phyloP scores from a whole-genome alignment of 1,284 basidiomycete species.

The Psilocybe mexicana region DNA sequence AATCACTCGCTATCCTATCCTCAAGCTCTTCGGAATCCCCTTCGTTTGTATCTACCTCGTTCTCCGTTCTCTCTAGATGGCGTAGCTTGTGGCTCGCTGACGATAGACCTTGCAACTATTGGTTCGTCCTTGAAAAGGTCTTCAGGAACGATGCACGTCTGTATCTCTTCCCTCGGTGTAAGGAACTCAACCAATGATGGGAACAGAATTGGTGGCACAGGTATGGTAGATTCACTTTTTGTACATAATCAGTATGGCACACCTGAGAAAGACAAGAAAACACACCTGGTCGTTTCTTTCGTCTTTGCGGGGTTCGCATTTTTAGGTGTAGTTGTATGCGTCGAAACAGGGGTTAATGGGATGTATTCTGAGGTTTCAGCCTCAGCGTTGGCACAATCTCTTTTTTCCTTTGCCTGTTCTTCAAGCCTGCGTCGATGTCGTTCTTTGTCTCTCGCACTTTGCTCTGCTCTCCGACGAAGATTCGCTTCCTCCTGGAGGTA shows the following conservation, averaged over 20 bases:
- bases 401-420: constrained; percentile 21
- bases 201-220: background rate
- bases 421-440: constrained; percentile 26
- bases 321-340: background rate
- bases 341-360: constrained; percentile 20
- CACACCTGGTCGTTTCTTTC: background rate
- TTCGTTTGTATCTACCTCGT: background rate
- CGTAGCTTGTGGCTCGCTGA: background rate
- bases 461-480: constrained; percentile 31
- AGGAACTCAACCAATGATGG: background rate
- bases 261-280: background rate
- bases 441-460: constrained; percentile 37
- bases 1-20: too few relatives aligned
- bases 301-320: background rate
- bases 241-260: background rate
- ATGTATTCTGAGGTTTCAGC: constrained; percentile 4
- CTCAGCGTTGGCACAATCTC: background rate
- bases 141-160: constrained; percentile 29
- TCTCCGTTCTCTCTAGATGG: background rate
- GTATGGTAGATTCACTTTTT: background rate
- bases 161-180: constrained; percentile 21
- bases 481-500: constrained; percentile 23
- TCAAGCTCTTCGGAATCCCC: too few relatives aligned
- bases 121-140: constrained; percentile 27
- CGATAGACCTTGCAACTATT: background rate